Conservation (phyloP, 2,329 filamentous ascomycete genomes). For the Aspergillus sp. region DNA sequence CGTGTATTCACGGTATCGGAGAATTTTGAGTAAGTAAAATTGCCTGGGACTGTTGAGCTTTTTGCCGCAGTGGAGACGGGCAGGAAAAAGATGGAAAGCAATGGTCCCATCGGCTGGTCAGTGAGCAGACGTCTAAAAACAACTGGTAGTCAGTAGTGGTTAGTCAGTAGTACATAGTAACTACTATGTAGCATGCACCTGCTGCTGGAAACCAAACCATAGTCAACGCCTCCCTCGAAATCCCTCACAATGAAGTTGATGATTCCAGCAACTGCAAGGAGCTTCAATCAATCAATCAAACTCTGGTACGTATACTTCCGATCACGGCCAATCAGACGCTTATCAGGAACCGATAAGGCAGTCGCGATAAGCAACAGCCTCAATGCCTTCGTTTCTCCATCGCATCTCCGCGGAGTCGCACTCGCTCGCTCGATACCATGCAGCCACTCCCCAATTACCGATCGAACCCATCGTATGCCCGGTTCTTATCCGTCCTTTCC, state of each 20-base stretch:
- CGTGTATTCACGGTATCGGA: too few species aligned
- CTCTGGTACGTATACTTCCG: conserved; percentile 1
- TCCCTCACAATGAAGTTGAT: neutral
- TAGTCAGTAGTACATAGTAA: neutral
- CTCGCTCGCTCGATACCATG: neutral
- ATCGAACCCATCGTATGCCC: neutral
- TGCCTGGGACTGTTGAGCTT: neutral
- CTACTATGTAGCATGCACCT: neutral
- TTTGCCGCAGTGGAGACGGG: neutral
- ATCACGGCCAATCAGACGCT: neutral
- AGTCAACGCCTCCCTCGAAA: neutral
- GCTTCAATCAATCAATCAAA: neutral
- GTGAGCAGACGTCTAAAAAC: too few species aligned
- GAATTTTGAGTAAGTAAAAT: neutral
- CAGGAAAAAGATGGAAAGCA: too few species aligned
- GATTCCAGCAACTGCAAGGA: neutral
- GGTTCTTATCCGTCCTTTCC: neutral
- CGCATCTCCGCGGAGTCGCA: conserved; percentile 1
- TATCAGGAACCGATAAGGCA: neutral
- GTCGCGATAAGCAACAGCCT: neutral
- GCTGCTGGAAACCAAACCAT: too few species aligned
- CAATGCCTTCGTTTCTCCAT: neutral
- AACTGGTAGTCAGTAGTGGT: too few species aligned
- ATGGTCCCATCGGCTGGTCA: neutral
- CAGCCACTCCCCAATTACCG: neutral